These are phyloP conservation scores for Rubia yunnanensis DNA, from an alignment of 257 asterid genomes.

Conservation along the genomic window DNA sequence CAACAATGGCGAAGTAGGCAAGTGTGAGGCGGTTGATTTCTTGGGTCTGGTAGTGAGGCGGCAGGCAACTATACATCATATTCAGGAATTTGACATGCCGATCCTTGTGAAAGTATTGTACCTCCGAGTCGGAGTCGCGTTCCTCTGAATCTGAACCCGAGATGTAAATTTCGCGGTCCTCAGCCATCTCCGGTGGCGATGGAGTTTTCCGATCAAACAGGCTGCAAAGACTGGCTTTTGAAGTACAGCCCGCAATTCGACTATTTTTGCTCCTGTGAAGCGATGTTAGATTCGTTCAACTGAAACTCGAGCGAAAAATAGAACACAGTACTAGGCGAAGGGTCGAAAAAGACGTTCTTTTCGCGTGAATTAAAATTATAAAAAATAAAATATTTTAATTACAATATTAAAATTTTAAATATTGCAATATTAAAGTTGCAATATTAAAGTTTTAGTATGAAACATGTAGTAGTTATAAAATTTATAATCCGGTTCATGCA, in stretches of 20 bases:
- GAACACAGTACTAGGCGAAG: too few species aligned
- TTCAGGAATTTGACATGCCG: constrained; percentile 53
- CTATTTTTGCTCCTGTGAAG: not conserved
- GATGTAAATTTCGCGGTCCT: constrained; percentile 4
- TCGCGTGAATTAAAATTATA: too few species aligned
- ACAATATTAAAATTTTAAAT: too few species aligned
- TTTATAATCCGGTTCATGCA: too few species aligned
- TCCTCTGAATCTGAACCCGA: constrained; percentile 18
- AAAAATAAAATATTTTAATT: too few species aligned
- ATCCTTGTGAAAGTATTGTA: constrained; percentile 50
- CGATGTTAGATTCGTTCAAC: not conserved
- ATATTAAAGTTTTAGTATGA: too few species aligned
- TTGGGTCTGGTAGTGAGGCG: constrained; percentile 59
- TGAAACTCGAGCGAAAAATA: too few species aligned
- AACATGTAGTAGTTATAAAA: too few species aligned
- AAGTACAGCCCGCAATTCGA: not conserved
- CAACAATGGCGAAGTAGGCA: constrained; percentile 64
- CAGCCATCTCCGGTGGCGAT: constrained; percentile 16
- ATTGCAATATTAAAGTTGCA: too few species aligned
- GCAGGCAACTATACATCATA: constrained; percentile 73
- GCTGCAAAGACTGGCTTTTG: not conserved
- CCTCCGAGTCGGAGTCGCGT: constrained; percentile 22
- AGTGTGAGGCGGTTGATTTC: constrained; percentile 91
- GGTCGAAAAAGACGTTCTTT: too few species aligned
- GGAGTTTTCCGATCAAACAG: not conserved